Base-by-base conservation (phyloP, 1,139 yeast species). In the Yamadazyma blattariae region DNA sequence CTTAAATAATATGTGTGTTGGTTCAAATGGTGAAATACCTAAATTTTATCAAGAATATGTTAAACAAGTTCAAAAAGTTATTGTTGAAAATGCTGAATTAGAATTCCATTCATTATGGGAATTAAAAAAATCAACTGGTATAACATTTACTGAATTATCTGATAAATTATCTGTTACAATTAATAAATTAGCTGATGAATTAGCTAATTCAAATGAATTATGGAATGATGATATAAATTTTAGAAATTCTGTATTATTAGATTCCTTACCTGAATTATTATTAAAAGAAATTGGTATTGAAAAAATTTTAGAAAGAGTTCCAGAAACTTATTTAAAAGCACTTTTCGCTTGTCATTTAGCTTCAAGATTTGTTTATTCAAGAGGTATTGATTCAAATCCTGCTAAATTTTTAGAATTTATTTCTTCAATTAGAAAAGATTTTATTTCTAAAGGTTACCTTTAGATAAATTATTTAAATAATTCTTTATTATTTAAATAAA, bases 71-170 rank as follows among this genome's bases (percentile, higher is more conserved):
- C 97, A 92, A 67, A 57, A 62, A 37, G 81, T 79, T 45, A 75
- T 92, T 59, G 80, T 82, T 45, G 57, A 64, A 30, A 92, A 92
- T 59, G 98, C 98, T 9, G 67, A 77, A 41, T 69, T 75, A 32
- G 98, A 92, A 64, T 94, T 94, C 56, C 83, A 83, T 51, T 84
- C 88, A 40, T 72, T 92, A 53, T 89, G 97, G 96, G 67, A 75
- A 45, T 80, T 89, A 55, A 80, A 82, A 51, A 68, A 77, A 43
- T 61, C 62, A 34, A 79, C 89, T n/a, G 82, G 82, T 29, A 71
- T 70, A 47, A 75, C 96, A 15, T 77, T 86, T 51, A 80, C 95
- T 15, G 80, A 79, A 40, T 73, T 90, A 42, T 86, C 96, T 17
- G 97, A 92, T 61, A 80, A 82, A 48, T 71, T 92, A 39, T 88